These are phyloP conservation scores for Emmonsiellopsis sp. DNA, from an alignment of 2,329 filamentous ascomycete species.

Conservation along the genomic window DNA sequence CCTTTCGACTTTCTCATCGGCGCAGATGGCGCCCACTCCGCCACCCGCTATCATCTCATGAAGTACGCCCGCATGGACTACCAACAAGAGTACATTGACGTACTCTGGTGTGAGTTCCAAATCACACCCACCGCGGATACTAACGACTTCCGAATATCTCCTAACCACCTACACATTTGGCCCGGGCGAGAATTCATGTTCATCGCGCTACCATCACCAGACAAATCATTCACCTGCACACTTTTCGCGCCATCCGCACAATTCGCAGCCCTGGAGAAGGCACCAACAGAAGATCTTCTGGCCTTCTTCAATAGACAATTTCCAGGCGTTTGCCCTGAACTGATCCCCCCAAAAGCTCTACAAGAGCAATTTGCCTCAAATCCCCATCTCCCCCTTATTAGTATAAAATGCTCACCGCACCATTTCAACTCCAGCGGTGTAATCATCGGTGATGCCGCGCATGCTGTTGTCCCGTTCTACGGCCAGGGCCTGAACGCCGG, in stretches of 20 bases:
- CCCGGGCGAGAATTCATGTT: constrained; percentile 94
- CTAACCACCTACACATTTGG: constrained; percentile 96
- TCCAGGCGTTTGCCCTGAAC: constrained; percentile 62
- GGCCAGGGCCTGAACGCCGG: constrained; percentile 97
- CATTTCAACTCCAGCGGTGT: constrained; percentile 69
- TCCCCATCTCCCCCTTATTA: constrained; percentile 86
- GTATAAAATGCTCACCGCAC: constrained; percentile 84
- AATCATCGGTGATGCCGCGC: constrained; percentile 85
- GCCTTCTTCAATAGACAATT: constrained; percentile 80
- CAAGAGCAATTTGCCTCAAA: constrained; percentile 67
- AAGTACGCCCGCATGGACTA: constrained; percentile 88
- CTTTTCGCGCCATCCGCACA: constrained; percentile 71
- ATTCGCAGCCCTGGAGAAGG: constrained; percentile 58
- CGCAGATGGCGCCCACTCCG: constrained; percentile 89
- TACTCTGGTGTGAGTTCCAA: constrained; percentile 92
- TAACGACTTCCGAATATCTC: constrained; percentile 66
- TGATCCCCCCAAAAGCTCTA: constrained; percentile 54
- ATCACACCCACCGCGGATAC: constrained; percentile 48
- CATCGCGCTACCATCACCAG: constrained; percentile 83
- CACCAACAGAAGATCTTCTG: constrained; percentile 56
- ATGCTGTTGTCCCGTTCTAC: constrained; percentile 98
- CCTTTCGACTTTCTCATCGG: constrained; percentile 90
- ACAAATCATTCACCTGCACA: constrained; percentile 91
- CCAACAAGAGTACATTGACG: constrained; percentile 89
- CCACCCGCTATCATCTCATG: constrained; percentile 88